Base-by-base conservation (phyloP, 148 eudicot species). In the Spergularia marina region DNA sequence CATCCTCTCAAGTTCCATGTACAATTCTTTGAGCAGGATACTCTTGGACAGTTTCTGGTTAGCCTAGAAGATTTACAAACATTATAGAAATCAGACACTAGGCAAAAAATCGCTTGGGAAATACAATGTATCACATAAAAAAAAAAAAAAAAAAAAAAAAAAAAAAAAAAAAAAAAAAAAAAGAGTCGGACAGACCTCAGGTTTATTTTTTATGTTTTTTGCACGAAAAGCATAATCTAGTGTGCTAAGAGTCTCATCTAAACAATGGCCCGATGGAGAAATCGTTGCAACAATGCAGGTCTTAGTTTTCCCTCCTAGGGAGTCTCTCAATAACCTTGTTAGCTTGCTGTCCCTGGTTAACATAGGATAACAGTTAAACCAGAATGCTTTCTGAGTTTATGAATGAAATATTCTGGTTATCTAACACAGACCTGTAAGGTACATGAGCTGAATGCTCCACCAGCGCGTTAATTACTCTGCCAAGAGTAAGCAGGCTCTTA, bases 161-260 rank as follows among this genome's bases (percentile, higher is more conserved):
- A 51, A n/a, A 68, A 2, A 60, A 23, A 1, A 68, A 2, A 60
- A 23, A 1, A 68, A 2, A 60, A 23, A 1, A 23, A 3, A 58
- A 20, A 51, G 36, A 44, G 74, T 72, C 62, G 44, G 41, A 68
- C 49, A 20, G 68, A 92, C 98, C 96, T 93, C 98, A 9, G 96
- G 93, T 86, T 88, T 91, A 74, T 93, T 93, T 85, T 88, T 93
- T 34, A 93, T 93, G 80, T 86, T 86, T 82, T 93, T 93, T 73
- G 98, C 98, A 72, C 98, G 96, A 79, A 78, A 71, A 67, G 96
- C 98, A 81, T 93, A 93, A 80, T 93, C 98, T 41, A 93, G 83
- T 2, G 98, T 93, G 86, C 98, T 89, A 59, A 93, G 87, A 54
- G 98, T 93, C 87, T 93, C 98, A 64, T 93, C 98, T 66, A 91